Evolutionary conservation across 2,329 filamentous ascomycete genomes (phyloP).

Genomic region (Aquanectria penicillioides): DNA sequence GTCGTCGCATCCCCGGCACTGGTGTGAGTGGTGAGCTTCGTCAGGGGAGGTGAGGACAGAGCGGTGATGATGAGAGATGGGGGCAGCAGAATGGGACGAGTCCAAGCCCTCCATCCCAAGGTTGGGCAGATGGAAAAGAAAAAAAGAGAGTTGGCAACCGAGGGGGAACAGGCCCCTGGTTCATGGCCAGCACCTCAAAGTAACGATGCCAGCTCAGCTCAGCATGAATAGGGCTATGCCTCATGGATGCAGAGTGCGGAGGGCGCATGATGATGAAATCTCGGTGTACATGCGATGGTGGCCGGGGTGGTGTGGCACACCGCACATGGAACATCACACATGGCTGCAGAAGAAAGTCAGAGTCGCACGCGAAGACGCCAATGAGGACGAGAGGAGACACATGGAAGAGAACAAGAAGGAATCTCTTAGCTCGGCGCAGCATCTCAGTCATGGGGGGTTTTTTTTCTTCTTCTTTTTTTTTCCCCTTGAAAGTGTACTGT

Average conservation of each 20-base stretch:
- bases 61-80: neutral
- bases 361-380: too few species aligned
- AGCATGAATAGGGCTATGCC: slow-evolving; percentile 19
- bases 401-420: neutral
- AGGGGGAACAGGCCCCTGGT: slow-evolving; percentile 4
- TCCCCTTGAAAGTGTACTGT: too few species aligned
- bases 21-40: too few species aligned
- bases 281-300: slow-evolving; percentile 11
- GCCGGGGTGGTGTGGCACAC: neutral
- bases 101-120: slow-evolving; percentile 14
- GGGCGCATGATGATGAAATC: slow-evolving; percentile 22
- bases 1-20: neutral
- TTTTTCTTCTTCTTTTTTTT: neutral
- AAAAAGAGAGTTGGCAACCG: neutral
- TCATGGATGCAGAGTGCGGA: slow-evolving; percentile 7
- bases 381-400: too few species aligned
- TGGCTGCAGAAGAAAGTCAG: neutral
- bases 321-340: too few species aligned
- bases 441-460: neutral
- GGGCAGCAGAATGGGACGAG: neutral
- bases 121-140: slow-evolving; percentile 19
- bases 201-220: slow-evolving; percentile 5
- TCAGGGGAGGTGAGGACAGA: too few species aligned
- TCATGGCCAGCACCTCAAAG: neutral
- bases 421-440: slow-evolving; percentile 1